Evolutionary conservation across 805 yeast genomes (phyloP).

Genomic region (Pichia deserticola): DNA sequence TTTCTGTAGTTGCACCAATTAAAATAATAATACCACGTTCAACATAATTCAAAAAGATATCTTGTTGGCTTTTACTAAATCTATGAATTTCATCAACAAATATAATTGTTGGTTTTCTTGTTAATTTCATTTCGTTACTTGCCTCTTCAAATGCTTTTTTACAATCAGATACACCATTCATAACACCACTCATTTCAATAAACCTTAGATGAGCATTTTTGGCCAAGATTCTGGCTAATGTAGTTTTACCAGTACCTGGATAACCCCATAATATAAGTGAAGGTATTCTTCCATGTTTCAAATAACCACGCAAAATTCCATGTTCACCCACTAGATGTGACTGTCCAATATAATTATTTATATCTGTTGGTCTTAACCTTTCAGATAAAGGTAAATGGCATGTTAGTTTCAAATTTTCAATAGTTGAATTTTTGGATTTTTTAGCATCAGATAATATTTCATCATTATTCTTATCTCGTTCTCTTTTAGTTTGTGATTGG

Average conservation of each 20-base stretch:
- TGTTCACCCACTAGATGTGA: conserved; percentile 58
- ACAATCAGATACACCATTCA: conserved; percentile 59
- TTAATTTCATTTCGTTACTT: conserved; percentile 35
- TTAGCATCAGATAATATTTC: background rate
- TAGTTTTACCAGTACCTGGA: conserved; percentile 93
- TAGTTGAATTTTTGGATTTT: background rate
- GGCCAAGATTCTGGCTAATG: conserved; percentile 56
- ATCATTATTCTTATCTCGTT: background rate
- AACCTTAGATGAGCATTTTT: conserved; percentile 46
- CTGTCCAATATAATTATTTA: conserved; percentile 81
- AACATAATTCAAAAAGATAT: conserved; percentile 71
- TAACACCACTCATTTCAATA: conserved; percentile 81
- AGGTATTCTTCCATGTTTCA: conserved; percentile 61
- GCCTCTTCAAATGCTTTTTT: conserved; percentile 52
- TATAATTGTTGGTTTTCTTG: conserved; percentile 54
- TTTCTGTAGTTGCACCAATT: conserved; percentile 97
- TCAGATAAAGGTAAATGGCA: conserved; percentile 58
- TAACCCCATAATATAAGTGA: conserved; percentile 93
- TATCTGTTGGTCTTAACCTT: conserved; percentile 64
- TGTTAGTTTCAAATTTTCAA: conserved; percentile 14
- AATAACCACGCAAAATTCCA: conserved; percentile 61
- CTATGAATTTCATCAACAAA: conserved; percentile 94
- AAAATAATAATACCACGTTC: conserved; percentile 77
- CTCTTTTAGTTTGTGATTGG: background rate
- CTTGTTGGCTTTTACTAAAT: conserved; percentile 82